Evolutionary conservation across 2,329 filamentous ascomycete genomes (phyloP), one percentile per base, ranked within the genome.

Genomic region (Alternaria rosae): DNA sequence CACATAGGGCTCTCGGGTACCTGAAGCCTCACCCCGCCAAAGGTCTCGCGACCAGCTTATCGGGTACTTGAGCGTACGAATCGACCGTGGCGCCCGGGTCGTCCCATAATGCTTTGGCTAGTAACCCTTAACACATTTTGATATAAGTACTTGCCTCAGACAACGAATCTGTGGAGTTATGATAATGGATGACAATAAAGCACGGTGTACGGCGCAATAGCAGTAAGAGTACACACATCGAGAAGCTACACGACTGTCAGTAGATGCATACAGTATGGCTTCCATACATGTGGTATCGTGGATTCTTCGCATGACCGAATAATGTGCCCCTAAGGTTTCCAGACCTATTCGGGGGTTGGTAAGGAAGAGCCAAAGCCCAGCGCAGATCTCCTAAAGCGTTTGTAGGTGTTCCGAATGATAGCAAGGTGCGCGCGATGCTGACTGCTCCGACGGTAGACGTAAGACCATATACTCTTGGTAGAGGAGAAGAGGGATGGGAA

Each of bases 1-100:
- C 56, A 59, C 64, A 71, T 64, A 66, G 55, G 48, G 42, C 50
- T 51, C 65, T 61, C 56, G 59, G 54, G 62, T 63, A 62, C 55
- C 62, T 65, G 66, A 51, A 53, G 47, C 47, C 38, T 59, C 65
- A 63, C 26, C 58, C 65, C 64, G 56, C 55, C 42, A 54, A 23
- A 52, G 50, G 43, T 63, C 48, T 57, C 58, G 57, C 20, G 43
- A 61, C 54, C 60, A 47, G n/a, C 21, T 51, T 32, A 28, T 43
- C 53, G 61, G 55, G 28, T 56, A 45, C 28, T 58, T 44, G 58
- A 48, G 57, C 50, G 53, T 26, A 62, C 54, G 50, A 47, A 2
- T 38, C 11, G 17, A 32, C 38, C 25, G 28, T 13, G 25, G 41
- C 17, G n/a, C 17, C 20, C 42, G 26, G 30, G 11, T 25, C n/a